These are phyloP conservation scores for Psilocybe azurescens DNA, from an alignment of 768 basidiomycete genomes.

Conservation along the genomic window DNA sequence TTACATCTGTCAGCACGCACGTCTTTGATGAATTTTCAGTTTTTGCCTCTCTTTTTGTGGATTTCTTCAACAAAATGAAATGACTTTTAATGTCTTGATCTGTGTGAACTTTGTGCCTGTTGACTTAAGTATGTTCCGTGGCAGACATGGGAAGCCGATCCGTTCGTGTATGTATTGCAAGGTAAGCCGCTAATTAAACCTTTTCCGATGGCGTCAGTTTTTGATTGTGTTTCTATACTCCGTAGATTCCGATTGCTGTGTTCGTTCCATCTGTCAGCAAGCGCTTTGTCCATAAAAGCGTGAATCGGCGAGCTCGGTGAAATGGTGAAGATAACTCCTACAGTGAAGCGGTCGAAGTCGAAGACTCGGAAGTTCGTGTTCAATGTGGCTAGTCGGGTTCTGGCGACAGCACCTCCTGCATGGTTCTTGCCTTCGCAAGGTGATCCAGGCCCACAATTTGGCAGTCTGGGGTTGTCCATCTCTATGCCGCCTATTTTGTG, in stretches of 20 bases:
- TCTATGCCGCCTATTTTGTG: constrained; percentile 5
- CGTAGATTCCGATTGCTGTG: background rate
- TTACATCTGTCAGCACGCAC: constrained; percentile 35
- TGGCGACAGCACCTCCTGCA: background rate
- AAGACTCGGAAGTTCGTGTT: background rate
- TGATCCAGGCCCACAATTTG: background rate
- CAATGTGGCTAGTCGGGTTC: background rate
- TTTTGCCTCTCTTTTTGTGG: constrained; percentile 33
- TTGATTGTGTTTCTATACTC: constrained; percentile 1
- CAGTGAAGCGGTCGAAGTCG: background rate
- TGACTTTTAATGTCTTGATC: constrained; percentile 23
- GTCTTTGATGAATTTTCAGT: constrained; percentile 40
- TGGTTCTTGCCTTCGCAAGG: background rate
- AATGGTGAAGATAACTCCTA: background rate
- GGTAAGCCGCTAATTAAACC: background rate
- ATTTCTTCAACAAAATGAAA: constrained; percentile 34
- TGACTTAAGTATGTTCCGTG: background rate
- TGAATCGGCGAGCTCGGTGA: background rate
- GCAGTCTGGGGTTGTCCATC: background rate
- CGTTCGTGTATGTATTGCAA: background rate
- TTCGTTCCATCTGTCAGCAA: background rate
- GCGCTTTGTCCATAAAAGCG: background rate
- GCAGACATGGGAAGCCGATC: constrained; percentile 10
- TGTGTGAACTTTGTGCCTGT: constrained; percentile 7
- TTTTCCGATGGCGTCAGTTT: background rate